Evolutionary conservation across 192 early-diverging fungal species (phyloP), one percentile per base, ranked within the genome.

Genomic region (Backusella macrospora): DNA sequence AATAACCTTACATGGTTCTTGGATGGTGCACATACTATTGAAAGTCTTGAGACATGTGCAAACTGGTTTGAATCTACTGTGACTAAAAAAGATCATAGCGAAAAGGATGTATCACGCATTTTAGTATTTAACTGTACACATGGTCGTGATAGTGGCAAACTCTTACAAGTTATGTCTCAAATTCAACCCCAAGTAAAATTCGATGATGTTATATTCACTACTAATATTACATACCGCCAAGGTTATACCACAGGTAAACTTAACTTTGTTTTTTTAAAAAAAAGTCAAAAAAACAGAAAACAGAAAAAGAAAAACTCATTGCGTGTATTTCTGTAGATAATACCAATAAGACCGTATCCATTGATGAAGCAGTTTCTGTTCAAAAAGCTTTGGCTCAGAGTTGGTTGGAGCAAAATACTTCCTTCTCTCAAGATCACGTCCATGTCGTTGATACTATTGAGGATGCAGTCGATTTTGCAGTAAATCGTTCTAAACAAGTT

Each of bases 1-100:
- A 39, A 48, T 23, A 74, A 82, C 5, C 76, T 92, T 2, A 86
- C 66, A 1, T 98, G 93, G 92, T 92, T 88, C 79, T 82, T 97
- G 63, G 98, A 99, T 80, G 98, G 98, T 40, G 98, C 98, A 1
- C 98, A 99, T 76, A 99, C 98, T 0, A 76, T 82, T 7, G 98
- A 99, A 78, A 95, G 93, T 76, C 86, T 96, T 47, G 81, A 85
- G 42, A 88, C 72, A 16, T 90, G 89, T 70, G 83, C 79, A 2
- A 82, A 84, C 34, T 88, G 86, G 89, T 91, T 87, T 62, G 66
- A 64, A 26, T 44, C 72, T 2, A 66, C 68, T 2, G 70, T 77
- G 45, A 75, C 62, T 29, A 80, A 78, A 6, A 46, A 64, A 13
- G 18, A 68, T 18, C 12, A 67, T 1, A 68, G 18, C 45, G 44